These are phyloP conservation scores for Salmacisia buchloeana DNA, from an alignment of 1,284 basidiomycete species.

Conservation along the genomic window DNA sequence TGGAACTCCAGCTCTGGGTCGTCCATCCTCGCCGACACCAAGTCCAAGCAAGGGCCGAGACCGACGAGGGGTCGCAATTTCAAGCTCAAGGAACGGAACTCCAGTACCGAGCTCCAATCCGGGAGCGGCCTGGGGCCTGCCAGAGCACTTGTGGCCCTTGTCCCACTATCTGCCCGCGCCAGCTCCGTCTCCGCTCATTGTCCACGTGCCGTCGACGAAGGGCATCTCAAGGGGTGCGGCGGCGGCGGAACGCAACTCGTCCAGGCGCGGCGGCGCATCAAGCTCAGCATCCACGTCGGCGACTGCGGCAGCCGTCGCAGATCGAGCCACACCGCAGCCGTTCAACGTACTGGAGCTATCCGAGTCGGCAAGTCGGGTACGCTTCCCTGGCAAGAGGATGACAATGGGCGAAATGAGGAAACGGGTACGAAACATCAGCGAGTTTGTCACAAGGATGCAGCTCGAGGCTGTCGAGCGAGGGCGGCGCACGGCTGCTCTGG, in stretches of 20 bases:
- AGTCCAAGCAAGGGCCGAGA: slow-evolving; percentile 33
- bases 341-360: slow-evolving; percentile 45
- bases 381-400: slow-evolving; percentile 88
- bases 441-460: slow-evolving; percentile 63
- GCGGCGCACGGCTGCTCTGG: slow-evolving; percentile 54
- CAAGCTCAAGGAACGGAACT: slow-evolving; percentile 55
- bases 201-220: slow-evolving; percentile 7
- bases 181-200: slow-evolving; percentile 54
- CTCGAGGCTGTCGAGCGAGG: slow-evolving; percentile 51
- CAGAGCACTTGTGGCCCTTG: slow-evolving; percentile 86
- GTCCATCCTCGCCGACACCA: slow-evolving; percentile 28
- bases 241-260: not conserved
- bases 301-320: not conserved
- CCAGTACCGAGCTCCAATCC: slow-evolving; percentile 64
- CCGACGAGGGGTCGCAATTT: slow-evolving; percentile 11
- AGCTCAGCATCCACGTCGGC: slow-evolving; percentile 7
- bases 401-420: slow-evolving; percentile 96
- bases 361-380: slow-evolving; percentile 84
- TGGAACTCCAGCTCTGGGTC: slow-evolving; percentile 7
- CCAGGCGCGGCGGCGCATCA: not conserved
- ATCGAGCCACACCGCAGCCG: slow-evolving; percentile 23
- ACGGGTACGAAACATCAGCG: slow-evolving; percentile 79
- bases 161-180: slow-evolving; percentile 74
- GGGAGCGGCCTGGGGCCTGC: slow-evolving; percentile 77
- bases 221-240: slow-evolving; percentile 5